Conservation (phyloP, 179 eudicot species). For the Patellifolia procumbens region DNA sequence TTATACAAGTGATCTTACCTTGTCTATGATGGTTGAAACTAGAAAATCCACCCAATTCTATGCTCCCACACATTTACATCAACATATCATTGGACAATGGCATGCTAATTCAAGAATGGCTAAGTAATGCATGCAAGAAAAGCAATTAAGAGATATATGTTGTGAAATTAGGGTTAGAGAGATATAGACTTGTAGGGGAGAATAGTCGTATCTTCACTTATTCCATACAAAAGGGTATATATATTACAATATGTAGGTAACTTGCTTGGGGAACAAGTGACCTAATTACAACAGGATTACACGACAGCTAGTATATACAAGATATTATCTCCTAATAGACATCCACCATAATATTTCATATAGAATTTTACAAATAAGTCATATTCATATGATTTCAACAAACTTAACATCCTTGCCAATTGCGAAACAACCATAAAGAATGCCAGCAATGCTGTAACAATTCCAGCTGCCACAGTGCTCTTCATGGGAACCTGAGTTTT, state of each 20-base stretch:
- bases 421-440: conserved; percentile 87
- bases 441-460: conserved; percentile 70
- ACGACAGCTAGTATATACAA: too few relatives aligned
- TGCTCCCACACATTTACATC: background rate
- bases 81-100: background rate
- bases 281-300: too few relatives aligned
- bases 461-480: conserved; percentile 72
- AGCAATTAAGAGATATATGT: background rate
- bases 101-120: conserved; percentile 5
- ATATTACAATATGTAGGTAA: too few relatives aligned
- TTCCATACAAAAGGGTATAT: too few relatives aligned
- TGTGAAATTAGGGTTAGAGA: too few relatives aligned
- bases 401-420: conserved; percentile 91
- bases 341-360: too few relatives aligned
- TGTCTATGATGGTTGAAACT: background rate
- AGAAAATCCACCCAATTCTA: background rate
- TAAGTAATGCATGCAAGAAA: background rate
- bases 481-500: conserved; percentile 84
- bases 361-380: too few relatives aligned
- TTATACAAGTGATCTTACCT: background rate
- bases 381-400: too few relatives aligned
- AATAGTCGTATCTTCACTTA: too few relatives aligned
- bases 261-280: too few relatives aligned
- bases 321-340: too few relatives aligned
- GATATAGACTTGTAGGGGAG: too few relatives aligned